A percentile compares a stretch with the other conserved stretches of the same genome.
Evolutionary conservation across 179 eudicot species (phyloP).

Genomic region (Heliamphora pulchella): DNA sequence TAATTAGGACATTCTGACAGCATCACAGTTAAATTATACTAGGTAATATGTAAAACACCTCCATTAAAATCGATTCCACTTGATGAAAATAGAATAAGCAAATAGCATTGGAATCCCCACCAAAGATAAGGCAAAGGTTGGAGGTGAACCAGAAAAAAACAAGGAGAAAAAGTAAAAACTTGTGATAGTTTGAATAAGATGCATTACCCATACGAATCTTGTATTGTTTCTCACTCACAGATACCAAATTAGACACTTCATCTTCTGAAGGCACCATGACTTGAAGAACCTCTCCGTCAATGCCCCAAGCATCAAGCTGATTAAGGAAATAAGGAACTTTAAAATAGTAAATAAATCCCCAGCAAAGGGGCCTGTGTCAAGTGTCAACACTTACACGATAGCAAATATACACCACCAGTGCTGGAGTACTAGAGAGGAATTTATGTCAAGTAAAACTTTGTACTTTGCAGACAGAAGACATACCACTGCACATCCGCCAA

Average conservation of each 20-base stretch:
- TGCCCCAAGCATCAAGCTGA: conserved; percentile 90
- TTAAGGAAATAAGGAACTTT: background rate
- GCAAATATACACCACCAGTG: background rate
- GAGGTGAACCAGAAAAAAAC: background rate
- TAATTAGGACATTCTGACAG: background rate
- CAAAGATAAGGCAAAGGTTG: background rate
- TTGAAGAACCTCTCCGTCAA: conserved; percentile 71
- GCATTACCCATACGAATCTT: conserved; percentile 57
- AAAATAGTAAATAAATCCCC: background rate
- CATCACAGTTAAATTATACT: background rate
- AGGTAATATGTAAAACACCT: background rate
- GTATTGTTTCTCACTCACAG: conserved; percentile 45
- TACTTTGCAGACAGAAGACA: conserved; percentile 11
- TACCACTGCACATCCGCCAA: conserved; percentile 76
- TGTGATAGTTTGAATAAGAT: background rate
- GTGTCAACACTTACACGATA: too few species aligned
- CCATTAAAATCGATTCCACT: background rate
- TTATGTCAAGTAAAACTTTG: background rate
- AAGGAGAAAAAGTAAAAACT: background rate
- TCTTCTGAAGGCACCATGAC: conserved; percentile 62
- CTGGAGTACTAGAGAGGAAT: background rate
- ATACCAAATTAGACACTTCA: conserved; percentile 54
- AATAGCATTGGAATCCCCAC: background rate
- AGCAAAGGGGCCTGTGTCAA: too few species aligned
- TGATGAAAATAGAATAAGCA: background rate